Percentiles rank a stretch among this genome's conserved stretches.
Conservation (phyloP, 106 monocot species). For the Acorus calamus region DNA sequence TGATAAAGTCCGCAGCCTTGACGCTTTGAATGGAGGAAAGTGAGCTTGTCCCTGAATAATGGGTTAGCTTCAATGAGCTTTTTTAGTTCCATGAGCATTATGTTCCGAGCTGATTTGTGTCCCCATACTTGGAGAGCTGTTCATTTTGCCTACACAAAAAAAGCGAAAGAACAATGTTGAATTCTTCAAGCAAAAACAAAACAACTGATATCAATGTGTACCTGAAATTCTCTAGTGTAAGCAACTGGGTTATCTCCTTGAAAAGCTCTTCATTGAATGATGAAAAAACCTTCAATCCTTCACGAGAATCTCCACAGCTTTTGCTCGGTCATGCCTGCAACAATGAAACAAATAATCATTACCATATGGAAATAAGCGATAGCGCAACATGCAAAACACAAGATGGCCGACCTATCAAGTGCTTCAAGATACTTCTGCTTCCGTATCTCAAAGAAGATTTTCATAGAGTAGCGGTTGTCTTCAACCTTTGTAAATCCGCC, state of each 20-base stretch:
- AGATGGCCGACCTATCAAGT: slow-evolving; percentile 52
- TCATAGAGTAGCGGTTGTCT: slow-evolving; percentile 93
- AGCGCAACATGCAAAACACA: no score
- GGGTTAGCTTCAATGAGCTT: slow-evolving; percentile 91
- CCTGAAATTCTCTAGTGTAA: slow-evolving; percentile 48
- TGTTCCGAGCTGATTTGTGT: slow-evolving; percentile 83
- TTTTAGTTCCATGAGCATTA: slow-evolving; percentile 84
- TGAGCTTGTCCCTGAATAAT: slow-evolving; percentile 73
- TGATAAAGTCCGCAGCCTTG: slow-evolving; percentile 86
- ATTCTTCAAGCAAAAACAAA: neutral
- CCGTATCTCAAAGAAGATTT: slow-evolving; percentile 94
- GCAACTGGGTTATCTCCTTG: slow-evolving; percentile 48
- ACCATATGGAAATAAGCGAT: no score
- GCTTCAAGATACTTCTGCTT: slow-evolving; percentile 99
- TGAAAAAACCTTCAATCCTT: slow-evolving; percentile 54
- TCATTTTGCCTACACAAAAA: slow-evolving; percentile 73
- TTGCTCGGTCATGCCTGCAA: slow-evolving; percentile 38
- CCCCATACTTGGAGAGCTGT: slow-evolving; percentile 91
- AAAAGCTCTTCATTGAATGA: slow-evolving; percentile 46
- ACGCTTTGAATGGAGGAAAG: slow-evolving; percentile 81
- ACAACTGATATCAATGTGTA: slow-evolving; percentile 1
- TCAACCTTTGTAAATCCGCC: slow-evolving; percentile 84
- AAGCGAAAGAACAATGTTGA: neutral
- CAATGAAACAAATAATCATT: neutral
- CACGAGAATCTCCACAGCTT: slow-evolving; percentile 48